Conservation (phyloP, 2,329 filamentous ascomycete genomes). For the Talaromyces albobiverticillius region DNA sequence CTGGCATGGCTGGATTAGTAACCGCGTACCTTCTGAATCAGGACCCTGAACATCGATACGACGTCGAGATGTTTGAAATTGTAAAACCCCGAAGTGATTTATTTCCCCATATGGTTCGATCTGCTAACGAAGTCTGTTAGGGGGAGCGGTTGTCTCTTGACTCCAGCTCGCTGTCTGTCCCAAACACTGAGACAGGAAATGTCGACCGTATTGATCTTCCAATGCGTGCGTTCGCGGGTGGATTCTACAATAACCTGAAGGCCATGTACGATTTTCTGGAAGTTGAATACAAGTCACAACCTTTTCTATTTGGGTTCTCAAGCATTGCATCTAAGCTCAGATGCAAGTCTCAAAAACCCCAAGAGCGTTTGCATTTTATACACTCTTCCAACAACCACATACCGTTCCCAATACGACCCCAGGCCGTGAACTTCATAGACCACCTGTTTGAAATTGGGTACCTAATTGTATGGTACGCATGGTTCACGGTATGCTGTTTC, state of each 20-base stretch:
- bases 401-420: slow-evolving; percentile 12
- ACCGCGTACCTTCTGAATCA: slow-evolving; percentile 44
- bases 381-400: slow-evolving; percentile 9
- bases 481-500: slow-evolving; percentile 2
- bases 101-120: neutral
- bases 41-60: slow-evolving; percentile 39
- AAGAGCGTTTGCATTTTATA: slow-evolving; percentile 1
- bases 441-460: neutral
- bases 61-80: slow-evolving; percentile 46
- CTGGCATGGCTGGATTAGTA: slow-evolving; percentile 49
- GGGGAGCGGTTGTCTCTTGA: slow-evolving; percentile 44
- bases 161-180: slow-evolving; percentile 42
- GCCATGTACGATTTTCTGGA: slow-evolving; percentile 56
- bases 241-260: slow-evolving; percentile 56
- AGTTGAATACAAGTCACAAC: slow-evolving; percentile 49
- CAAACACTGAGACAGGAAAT: slow-evolving; percentile 4
- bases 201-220: slow-evolving; percentile 41
- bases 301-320: slow-evolving; percentile 45
- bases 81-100: slow-evolving; percentile 25
- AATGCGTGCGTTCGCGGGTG: slow-evolving; percentile 51
- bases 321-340: neutral
- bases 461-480: slow-evolving; percentile 4
- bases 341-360: neutral
- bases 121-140: slow-evolving; percentile 22
- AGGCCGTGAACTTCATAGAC: slow-evolving; percentile 9